Conservation (phyloP, 2,329 filamentous ascomycete genomes). For the Ascochyta lentis region DNA sequence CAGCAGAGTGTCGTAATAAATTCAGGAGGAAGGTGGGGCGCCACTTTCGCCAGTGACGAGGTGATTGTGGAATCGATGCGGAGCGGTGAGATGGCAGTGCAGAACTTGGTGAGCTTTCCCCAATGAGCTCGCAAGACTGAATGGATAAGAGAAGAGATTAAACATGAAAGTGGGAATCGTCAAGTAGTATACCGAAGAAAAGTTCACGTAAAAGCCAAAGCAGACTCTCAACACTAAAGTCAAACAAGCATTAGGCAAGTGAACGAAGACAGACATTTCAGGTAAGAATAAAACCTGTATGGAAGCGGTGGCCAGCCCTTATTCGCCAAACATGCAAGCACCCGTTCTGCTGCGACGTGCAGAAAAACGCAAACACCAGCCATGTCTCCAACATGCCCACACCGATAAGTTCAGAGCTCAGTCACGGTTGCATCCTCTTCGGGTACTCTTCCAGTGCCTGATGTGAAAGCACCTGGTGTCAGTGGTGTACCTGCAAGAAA, state of each 20-base stretch:
- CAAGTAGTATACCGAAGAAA: neutral
- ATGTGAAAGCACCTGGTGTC: conserved; percentile 33
- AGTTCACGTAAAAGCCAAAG: neutral
- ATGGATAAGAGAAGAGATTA: neutral
- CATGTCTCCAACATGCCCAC: neutral
- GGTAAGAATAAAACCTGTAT: conserved; percentile 5
- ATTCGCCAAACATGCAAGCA: conserved; percentile 7
- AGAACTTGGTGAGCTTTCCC: too few relatives aligned
- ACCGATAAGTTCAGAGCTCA: conserved; percentile 25
- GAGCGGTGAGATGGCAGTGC: too few relatives aligned
- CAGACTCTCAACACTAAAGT: neutral
- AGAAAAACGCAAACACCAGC: neutral
- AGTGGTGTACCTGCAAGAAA: conserved; percentile 50
- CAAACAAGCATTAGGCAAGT: neutral
- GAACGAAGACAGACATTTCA: neutral
- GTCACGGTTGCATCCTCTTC: conserved; percentile 30
- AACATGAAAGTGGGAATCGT: neutral
- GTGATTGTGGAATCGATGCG: neutral
- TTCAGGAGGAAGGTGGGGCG: neutral
- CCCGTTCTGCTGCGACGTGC: neutral
- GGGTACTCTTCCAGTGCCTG: conserved; percentile 30
- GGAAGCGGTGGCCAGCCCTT: neutral
- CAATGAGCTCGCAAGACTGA: neutral
- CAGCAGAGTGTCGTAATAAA: neutral
- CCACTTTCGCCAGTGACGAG: neutral